Base-by-base conservation (phyloP, 1,284 basidiomycete genomes). In the Trichosporon faecale region DNA sequence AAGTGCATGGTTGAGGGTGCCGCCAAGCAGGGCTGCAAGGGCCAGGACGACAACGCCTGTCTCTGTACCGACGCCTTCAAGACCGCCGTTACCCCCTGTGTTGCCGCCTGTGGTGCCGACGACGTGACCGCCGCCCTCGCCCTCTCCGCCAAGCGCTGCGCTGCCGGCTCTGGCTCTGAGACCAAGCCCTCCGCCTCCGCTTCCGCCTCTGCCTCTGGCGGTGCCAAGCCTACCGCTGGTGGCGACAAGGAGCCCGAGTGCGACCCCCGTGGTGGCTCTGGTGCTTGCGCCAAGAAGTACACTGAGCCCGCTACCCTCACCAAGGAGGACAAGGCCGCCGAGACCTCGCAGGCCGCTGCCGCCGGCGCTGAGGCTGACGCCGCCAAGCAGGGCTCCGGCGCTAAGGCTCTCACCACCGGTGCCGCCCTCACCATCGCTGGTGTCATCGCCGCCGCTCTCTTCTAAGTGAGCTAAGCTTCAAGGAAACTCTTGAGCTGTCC, bases 121-220 rank as follows among this genome's bases (percentile, higher is more conserved):
- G 66, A 70, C 61, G 27, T 69, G 3, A 21, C 25, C 5, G 69
- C 66, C 27, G 69, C 52, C 27, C 69, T 65, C n/a, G 61, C 61
- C 23, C 66, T 67, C 49, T 29, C 49, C 46, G 37, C 52, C 64
- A 40, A 68, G 64, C 25, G 11, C 8, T 69, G 68, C 60, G 14
- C 29, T 14, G 68, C 55, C 8, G 55, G 27, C 40, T 9, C 21
- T 25, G 14, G 37, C 14, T 16, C 18, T 44, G 16, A 18, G 18
- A 18, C 40, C 18, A 44, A 18, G 16, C 40, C 49, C 49, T 52
- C 49, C 6, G 46, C n/a, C 21, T 4, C n/a, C 21, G 21, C 49
- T 21, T 52, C 49, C 9, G 49, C 49, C 11, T 21, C 49, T n/a
- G 21, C 11, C 44, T 46, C 49, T 52, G 49, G 21, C 25, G 49